phyloP scores from a whole-genome alignment of 805 yeast species.

The Ogataea saltuana region DNA sequence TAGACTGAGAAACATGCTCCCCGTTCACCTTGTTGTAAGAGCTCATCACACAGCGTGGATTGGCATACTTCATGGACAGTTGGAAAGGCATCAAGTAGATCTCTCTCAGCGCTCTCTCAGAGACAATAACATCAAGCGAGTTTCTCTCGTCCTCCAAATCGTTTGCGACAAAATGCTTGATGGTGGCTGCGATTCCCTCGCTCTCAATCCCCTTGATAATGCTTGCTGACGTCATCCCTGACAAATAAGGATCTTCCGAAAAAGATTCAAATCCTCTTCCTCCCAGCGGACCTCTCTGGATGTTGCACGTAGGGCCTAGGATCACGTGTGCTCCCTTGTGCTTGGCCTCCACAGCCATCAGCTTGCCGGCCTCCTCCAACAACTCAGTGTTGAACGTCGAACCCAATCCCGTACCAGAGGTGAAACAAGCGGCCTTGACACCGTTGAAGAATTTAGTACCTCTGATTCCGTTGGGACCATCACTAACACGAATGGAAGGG shows the following conservation, averaged over 20 bases:
- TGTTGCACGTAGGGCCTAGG: conserved; percentile 42
- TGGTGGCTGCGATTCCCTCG: conserved; percentile 52
- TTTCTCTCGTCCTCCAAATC: conserved; percentile 61
- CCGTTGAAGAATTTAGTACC: conserved; percentile 46
- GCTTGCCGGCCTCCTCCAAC: conserved; percentile 40
- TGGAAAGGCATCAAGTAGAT: conserved; percentile 66
- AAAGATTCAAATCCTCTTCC: conserved; percentile 31
- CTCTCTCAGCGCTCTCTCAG: conserved; percentile 66
- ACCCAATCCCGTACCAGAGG: conserved; percentile 50
- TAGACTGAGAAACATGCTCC: conserved; percentile 54
- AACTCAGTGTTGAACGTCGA: conserved; percentile 46
- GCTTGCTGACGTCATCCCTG: conserved; percentile 50
- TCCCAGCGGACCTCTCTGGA: conserved; percentile 47
- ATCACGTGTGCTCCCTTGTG: conserved; percentile 45
- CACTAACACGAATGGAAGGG: conserved; percentile 40
- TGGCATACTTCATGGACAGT: conserved; percentile 53
- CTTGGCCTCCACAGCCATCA: conserved; percentile 48
- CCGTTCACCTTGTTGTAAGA: conserved; percentile 66
- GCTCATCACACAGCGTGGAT: conserved; percentile 62
- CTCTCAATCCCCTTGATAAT: conserved; percentile 58
- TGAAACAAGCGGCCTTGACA: conserved; percentile 46
- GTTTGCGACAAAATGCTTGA: conserved; percentile 66
- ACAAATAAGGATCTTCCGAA: conserved; percentile 31
- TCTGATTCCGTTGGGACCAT: conserved; percentile 52
- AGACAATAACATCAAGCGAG: conserved; percentile 48